phyloP scores from a whole-genome alignment of 495 filamentous ascomycete species.

The Tuber calosporum region DNA sequence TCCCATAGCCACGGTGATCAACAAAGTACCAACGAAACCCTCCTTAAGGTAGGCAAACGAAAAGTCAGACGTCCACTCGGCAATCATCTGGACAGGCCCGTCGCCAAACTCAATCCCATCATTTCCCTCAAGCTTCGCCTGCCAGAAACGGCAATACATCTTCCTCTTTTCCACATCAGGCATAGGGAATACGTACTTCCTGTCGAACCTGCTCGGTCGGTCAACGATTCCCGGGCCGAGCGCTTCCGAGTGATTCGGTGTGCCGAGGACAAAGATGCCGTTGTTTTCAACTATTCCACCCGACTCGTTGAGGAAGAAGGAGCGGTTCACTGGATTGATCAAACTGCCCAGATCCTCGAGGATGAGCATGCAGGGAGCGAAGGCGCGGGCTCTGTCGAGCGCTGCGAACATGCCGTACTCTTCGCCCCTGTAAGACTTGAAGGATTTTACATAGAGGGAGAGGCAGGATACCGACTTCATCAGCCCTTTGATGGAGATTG shows the following conservation, averaged over 20 bases:
- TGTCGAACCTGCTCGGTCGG: slow-evolving; percentile 58
- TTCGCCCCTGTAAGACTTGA: slow-evolving; percentile 44
- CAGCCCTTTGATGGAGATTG: slow-evolving; percentile 60
- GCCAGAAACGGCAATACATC: slow-evolving; percentile 55
- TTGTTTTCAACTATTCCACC: slow-evolving; percentile 62
- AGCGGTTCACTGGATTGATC: slow-evolving; percentile 49
- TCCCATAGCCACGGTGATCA: slow-evolving; percentile 46
- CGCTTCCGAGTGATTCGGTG: slow-evolving; percentile 55
- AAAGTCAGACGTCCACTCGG: slow-evolving; percentile 55
- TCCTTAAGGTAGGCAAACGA: slow-evolving; percentile 63
- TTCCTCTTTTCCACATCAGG: slow-evolving; percentile 51
- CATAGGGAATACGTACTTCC: slow-evolving; percentile 57
- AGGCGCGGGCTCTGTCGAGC: slow-evolving; percentile 49
- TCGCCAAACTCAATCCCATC: slow-evolving; percentile 53
- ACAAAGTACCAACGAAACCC: slow-evolving; percentile 54
- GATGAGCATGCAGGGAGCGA: slow-evolving; percentile 50
- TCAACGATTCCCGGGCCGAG: slow-evolving; percentile 59
- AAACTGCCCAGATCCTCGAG: slow-evolving; percentile 64
- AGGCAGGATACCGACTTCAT: slow-evolving; percentile 54
- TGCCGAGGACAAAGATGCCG: slow-evolving; percentile 60
- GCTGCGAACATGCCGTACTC: slow-evolving; percentile 48
- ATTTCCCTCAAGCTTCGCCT: slow-evolving; percentile 51
- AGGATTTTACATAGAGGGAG: slow-evolving; percentile 52
- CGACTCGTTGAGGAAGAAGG: slow-evolving; percentile 65
- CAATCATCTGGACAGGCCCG: slow-evolving; percentile 50